phyloP scores from a whole-genome alignment of 83 land plant genomes.

The Larix sibirica region DNA sequence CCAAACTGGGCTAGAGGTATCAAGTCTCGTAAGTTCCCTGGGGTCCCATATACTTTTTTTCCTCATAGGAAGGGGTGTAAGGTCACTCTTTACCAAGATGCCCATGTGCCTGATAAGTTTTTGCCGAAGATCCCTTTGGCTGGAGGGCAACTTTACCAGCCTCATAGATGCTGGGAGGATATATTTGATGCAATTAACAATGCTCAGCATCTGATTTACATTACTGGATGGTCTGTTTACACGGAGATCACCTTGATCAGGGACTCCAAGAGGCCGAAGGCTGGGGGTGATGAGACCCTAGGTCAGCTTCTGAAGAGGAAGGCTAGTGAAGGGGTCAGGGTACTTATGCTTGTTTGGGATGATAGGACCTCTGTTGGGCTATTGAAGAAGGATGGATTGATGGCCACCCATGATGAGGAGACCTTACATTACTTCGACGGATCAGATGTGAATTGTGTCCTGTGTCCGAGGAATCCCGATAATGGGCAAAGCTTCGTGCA shows the following conservation, averaged over 20 bases:
- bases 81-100: slow-evolving; percentile 69
- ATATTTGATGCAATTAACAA: slow-evolving; percentile 62
- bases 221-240: slow-evolving; percentile 81
- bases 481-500: slow-evolving; percentile 60
- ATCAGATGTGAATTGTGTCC: slow-evolving; percentile 62
- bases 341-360: slow-evolving; percentile 88
- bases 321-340: slow-evolving; percentile 77
- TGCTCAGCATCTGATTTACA: slow-evolving; percentile 71
- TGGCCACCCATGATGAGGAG: slow-evolving; percentile 93
- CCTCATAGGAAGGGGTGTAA: slow-evolving; percentile 67
- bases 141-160: slow-evolving; percentile 41
- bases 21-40: slow-evolving; percentile 50
- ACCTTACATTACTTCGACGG: slow-evolving; percentile 58
- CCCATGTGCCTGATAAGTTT: slow-evolving; percentile 64
- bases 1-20: slow-evolving; percentile 64
- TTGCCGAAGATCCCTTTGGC: slow-evolving; percentile 44
- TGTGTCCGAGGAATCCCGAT: slow-evolving; percentile 88
- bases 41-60: slow-evolving; percentile 80
- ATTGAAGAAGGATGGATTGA: slow-evolving; percentile 68
- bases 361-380: slow-evolving; percentile 68
- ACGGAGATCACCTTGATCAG: slow-evolving; percentile 56
- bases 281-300: slow-evolving; percentile 48
- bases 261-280: slow-evolving; percentile 43
- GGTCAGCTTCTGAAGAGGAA: slow-evolving; percentile 85
- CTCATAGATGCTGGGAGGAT: slow-evolving; percentile 76